phyloP scores from a whole-genome alignment of 768 basidiomycete genomes.

The Obba rivulosa region DNA sequence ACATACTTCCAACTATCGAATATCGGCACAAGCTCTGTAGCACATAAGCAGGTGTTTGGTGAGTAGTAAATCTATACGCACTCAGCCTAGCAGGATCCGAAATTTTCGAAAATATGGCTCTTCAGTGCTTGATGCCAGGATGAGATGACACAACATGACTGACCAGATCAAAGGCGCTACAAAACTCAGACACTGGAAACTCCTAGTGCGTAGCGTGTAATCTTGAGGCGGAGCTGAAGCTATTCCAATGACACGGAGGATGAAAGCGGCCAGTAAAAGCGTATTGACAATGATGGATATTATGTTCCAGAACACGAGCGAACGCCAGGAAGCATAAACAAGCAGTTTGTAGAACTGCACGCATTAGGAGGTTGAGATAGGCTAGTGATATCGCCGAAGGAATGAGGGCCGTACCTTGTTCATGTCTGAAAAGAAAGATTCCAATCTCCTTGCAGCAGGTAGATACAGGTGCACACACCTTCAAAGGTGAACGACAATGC shows the following conservation, averaged over 20 bases:
- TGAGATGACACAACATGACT: slow-evolving; percentile 16
- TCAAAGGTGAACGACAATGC: slow-evolving; percentile 73
- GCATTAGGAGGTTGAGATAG: slow-evolving; percentile 1
- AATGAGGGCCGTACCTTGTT: slow-evolving; percentile 40
- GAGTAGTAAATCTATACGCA: slow-evolving; percentile 31
- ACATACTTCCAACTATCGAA: slow-evolving; percentile 77
- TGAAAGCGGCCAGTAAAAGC: slow-evolving; percentile 69
- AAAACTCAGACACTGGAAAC: slow-evolving; percentile 88
- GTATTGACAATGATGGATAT: slow-evolving; percentile 69
- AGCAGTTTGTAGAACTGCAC: slow-evolving; percentile 64
- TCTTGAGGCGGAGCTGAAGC: slow-evolving; percentile 28
- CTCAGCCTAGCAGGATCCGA: slow-evolving; percentile 67
- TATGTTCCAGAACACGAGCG: slow-evolving; percentile 75
- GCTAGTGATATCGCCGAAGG: neutral
- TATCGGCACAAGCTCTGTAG: slow-evolving; percentile 69
- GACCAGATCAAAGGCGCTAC: slow-evolving; percentile 87
- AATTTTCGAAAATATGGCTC: no score
- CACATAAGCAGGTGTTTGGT: neutral
- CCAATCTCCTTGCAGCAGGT: neutral
- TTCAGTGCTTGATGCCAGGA: neutral
- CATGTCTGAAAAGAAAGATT: slow-evolving; percentile 33
- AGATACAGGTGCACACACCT: slow-evolving; percentile 39
- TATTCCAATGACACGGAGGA: slow-evolving; percentile 61
- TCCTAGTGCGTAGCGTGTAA: slow-evolving; percentile 45
- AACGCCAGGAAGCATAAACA: slow-evolving; percentile 72